A percentile compares a stretch with the other conserved stretches of the same genome.
Evolutionary conservation across 2,329 filamentous ascomycete genomes (phyloP).

Genomic region (Alternaria alternata): DNA sequence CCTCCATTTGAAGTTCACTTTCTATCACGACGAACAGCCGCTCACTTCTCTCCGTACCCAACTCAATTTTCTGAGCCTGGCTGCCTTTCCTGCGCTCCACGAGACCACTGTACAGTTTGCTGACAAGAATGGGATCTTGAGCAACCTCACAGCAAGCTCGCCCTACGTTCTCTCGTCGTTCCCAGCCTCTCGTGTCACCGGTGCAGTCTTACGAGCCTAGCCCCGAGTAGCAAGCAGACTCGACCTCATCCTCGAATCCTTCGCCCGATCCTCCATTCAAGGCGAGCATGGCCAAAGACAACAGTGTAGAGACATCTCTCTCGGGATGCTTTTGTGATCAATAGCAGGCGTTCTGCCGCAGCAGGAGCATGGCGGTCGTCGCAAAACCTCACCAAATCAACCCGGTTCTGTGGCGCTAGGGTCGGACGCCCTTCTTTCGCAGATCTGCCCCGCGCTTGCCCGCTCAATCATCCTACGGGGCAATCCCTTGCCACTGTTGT

Average conservation of each 20-base stretch:
- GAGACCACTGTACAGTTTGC: not conserved
- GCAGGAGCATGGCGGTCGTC: not conserved
- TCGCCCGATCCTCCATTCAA: not conserved
- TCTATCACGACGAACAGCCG: not conserved
- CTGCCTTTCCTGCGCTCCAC: not conserved
- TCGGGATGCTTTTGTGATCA: not conserved
- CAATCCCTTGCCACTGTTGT: too few relatives aligned
- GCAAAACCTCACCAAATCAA: not conserved
- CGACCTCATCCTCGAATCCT: not conserved
- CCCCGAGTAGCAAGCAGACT: not conserved
- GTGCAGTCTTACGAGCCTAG: not conserved
- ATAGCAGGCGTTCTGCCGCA: not conserved
- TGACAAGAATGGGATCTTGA: not conserved
- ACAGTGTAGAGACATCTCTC: not conserved
- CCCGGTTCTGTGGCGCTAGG: too few relatives aligned
- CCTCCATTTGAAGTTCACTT: not conserved
- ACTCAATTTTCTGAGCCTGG: not conserved
- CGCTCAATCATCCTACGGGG: fast-evolving
- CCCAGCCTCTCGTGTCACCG: not conserved
- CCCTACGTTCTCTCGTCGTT: not conserved
- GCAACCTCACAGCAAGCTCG: not conserved
- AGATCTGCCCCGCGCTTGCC: too few relatives aligned
- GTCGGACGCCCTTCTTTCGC: too few relatives aligned
- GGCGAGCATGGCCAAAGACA: not conserved
- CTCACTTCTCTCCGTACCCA: not conserved